Conservation (phyloP, 2,329 filamentous ascomycete species). For the Penicillium occitanis region DNA sequence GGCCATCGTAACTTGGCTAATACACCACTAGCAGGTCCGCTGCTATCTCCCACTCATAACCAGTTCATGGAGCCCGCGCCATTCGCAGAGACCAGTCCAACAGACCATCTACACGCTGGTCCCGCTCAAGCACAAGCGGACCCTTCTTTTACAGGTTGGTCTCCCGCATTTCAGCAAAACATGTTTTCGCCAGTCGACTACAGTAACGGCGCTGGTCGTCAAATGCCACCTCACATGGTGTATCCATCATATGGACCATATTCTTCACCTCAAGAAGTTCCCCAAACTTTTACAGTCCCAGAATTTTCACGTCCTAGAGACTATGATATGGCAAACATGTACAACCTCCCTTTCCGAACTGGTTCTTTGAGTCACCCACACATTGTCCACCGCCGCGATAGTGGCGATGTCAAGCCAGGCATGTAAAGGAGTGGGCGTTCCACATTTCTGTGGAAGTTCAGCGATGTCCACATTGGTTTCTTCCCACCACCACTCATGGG, state of each 20-base stretch:
- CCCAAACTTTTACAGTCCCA: slow-evolving; percentile 16
- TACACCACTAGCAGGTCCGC: slow-evolving; percentile 28
- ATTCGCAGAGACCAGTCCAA: slow-evolving; percentile 28
- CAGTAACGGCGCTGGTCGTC: slow-evolving; percentile 25
- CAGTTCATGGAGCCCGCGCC: slow-evolving; percentile 30
- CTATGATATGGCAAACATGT: slow-evolving; percentile 16
- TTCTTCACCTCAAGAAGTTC: slow-evolving; percentile 27
- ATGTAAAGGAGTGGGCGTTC: not conserved
- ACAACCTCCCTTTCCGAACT: slow-evolving; percentile 30
- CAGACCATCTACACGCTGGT: slow-evolving; percentile 26
- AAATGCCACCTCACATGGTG: slow-evolving; percentile 31
- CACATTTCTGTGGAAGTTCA: not conserved
- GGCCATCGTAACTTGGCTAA: slow-evolving; percentile 29
- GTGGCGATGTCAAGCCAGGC: not conserved
- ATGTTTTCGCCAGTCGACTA: slow-evolving; percentile 38
- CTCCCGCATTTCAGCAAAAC: slow-evolving; percentile 35
- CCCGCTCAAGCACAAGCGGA: slow-evolving; percentile 26
- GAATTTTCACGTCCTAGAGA: slow-evolving; percentile 18
- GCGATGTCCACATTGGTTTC: not conserved
- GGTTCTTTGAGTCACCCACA: slow-evolving; percentile 35
- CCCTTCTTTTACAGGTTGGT: slow-evolving; percentile 33
- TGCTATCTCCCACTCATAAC: slow-evolving; percentile 34
- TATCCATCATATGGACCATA: slow-evolving; percentile 29
- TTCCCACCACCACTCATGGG: not conserved
- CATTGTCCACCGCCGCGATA: slow-evolving; percentile 15